Conservation (phyloP, 345 rosid species). For the Acer campestre region DNA sequence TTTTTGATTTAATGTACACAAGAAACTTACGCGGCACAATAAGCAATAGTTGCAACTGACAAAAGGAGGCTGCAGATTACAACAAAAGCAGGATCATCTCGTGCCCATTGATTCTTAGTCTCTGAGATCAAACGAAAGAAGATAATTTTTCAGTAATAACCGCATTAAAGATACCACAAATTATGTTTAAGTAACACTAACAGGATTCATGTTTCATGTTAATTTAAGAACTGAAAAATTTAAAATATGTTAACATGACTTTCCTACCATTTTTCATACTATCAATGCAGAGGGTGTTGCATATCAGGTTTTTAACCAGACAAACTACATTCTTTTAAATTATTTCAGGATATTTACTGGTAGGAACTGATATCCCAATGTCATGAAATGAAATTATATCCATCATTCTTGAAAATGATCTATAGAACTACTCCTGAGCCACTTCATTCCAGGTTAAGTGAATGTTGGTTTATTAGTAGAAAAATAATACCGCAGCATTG, state of each 20-base stretch:
- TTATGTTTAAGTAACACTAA: not conserved
- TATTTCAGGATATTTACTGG: not conserved
- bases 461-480: not conserved
- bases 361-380: no score
- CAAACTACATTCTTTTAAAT: not conserved
- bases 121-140: slow-evolving; percentile 49
- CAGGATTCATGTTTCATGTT: not conserved
- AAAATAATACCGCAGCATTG: not conserved
- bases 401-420: not conserved
- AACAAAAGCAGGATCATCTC: slow-evolving; percentile 99
- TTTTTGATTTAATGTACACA: not conserved
- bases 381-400: not conserved
- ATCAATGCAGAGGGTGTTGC: not conserved
- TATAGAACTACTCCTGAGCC: not conserved
- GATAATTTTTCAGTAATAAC: slow-evolving; percentile 11
- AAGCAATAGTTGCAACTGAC: slow-evolving; percentile 78
- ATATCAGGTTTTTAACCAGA: not conserved
- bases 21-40: slow-evolving; percentile 92
- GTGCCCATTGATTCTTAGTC: slow-evolving; percentile 99
- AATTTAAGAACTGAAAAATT: not conserved
- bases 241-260: not conserved
- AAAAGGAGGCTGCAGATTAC: slow-evolving; percentile 93
- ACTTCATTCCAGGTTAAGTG: not conserved
- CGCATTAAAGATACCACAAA: not conserved
- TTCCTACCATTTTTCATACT: not conserved